phyloP scores from a whole-genome alignment of 345 rosid genomes.

The Populus pruinosa region DNA sequence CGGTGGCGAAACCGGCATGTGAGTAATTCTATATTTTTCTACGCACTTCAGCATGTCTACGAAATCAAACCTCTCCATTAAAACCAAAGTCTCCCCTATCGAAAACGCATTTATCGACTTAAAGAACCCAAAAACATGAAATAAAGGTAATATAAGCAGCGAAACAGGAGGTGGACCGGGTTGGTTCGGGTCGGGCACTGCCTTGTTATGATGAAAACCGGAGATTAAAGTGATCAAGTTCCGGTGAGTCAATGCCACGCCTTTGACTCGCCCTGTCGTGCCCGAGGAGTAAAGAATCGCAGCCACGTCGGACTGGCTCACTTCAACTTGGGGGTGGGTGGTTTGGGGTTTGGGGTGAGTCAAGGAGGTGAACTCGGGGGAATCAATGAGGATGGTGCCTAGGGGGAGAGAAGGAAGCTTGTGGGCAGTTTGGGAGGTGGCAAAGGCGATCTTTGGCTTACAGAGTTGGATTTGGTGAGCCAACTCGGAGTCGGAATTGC shows the following conservation, averaged over 20 bases:
- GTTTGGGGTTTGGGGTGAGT: slow-evolving; percentile 9
- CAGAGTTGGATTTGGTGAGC: slow-evolving; percentile 52
- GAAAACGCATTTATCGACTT: slow-evolving; percentile 32
- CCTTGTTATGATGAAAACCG: slow-evolving; percentile 29
- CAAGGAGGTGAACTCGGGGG: slow-evolving; percentile 64
- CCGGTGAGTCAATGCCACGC: slow-evolving; percentile 63
- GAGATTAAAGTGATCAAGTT: slow-evolving; percentile 62
- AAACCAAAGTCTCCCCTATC: slow-evolving; percentile 40
- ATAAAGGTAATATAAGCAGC: slow-evolving; percentile 45
- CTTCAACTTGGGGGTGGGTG: slow-evolving; percentile 8
- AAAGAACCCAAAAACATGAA: slow-evolving; percentile 48
- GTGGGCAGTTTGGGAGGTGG: slow-evolving; percentile 45
- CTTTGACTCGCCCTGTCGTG: slow-evolving; percentile 74
- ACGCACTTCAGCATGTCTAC: slow-evolving; percentile 36
- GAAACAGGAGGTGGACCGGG: slow-evolving; percentile 40
- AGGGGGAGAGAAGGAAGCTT: slow-evolving; percentile 40
- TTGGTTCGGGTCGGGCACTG: neutral
- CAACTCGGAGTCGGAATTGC: slow-evolving; percentile 52
- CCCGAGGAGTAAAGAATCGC: slow-evolving; percentile 80
- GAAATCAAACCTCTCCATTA: slow-evolving; percentile 47
- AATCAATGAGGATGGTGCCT: slow-evolving; percentile 56
- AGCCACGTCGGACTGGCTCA: slow-evolving; percentile 62
- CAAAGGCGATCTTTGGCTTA: slow-evolving; percentile 66
- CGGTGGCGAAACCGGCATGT: slow-evolving; percentile 84
- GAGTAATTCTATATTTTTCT: slow-evolving; percentile 52